Evolutionary conservation across 2,329 filamentous ascomycete genomes (phyloP), one percentile per base, ranked within the genome.

Genomic region (Cladosporium velox): DNA sequence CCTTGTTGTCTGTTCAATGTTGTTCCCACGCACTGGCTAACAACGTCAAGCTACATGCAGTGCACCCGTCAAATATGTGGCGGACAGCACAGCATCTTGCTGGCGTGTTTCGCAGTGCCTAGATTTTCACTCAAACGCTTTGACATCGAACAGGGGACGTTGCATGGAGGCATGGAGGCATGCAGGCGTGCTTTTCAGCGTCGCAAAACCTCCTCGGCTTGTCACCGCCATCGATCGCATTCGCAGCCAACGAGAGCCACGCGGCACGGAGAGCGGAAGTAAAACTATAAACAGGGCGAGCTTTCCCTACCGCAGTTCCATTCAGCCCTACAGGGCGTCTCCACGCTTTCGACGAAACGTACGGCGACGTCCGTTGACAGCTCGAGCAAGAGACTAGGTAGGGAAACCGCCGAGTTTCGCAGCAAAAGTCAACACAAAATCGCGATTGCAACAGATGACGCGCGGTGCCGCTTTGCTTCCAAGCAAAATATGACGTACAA

Each of bases 401-500:
- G 18, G 52, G 14, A 30, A 34, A 21, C 4, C 52, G 52, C 28
- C 28, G 28, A 55, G 18, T 18, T n/a, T 51, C 15, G n/a, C 38
- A 34, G 44, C 59, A 61, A 26, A 49, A 26, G 7, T 35, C 32
- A 14, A 41, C 15, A 2, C 6, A 34, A 26, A 58, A 58, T 34
- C 30, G 34, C 34, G 28, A 34, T 30, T 55, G 52, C 55, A 34
- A 26, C n/a, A 51, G 35, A 57, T 57, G 61, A 57, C 61, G 61
- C 61, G 61, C 35, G 61, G 61, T 64, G 51, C n/a, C 26, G 57
- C 3, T 47, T 15, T 35, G 14, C 34, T 47, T 47, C 61, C 51
- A 64, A 64, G 51, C 51, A 64, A 55, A 64, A 64, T 11, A 47
- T 64, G 61, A 64, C 61, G 51, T 64, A 55, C 52, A 34, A 26